A percentile compares a stretch with the other conserved stretches of the same genome.
These are phyloP conservation scores for Alternaria sp. DNA, from an alignment of 2,329 filamentous ascomycete genomes.

Conservation along the genomic window DNA sequence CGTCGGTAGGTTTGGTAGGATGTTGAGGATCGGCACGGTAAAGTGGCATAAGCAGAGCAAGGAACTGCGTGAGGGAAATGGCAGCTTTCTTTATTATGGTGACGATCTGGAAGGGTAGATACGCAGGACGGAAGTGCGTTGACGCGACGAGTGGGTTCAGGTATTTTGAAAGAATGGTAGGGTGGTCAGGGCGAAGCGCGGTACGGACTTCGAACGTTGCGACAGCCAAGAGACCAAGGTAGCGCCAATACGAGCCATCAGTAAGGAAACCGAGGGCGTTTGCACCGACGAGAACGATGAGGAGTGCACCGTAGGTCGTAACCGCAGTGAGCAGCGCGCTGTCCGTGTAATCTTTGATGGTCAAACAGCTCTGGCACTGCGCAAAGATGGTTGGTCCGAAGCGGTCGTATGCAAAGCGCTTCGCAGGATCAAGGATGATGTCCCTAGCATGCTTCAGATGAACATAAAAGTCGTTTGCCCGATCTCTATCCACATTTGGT, in stretches of 20 bases:
- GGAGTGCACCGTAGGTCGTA: conserved; percentile 40
- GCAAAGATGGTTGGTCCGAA: conserved; percentile 75
- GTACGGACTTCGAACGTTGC: conserved; percentile 66
- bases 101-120: conserved; percentile 87
- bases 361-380: conserved; percentile 65
- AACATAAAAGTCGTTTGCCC: conserved; percentile 70
- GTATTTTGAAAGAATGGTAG: conserved; percentile 55
- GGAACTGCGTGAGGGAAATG: conserved; percentile 67
- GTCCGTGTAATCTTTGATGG: conserved; percentile 76
- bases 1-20: conserved; percentile 30
- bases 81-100: conserved; percentile 77
- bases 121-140: conserved; percentile 63
- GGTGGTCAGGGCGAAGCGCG: conserved; percentile 62
- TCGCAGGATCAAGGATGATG: conserved; percentile 82
- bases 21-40: conserved; percentile 44
- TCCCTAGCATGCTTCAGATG: conserved; percentile 86
- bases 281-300: conserved; percentile 41
- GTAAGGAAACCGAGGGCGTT: conserved; percentile 48
- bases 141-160: conserved; percentile 59
- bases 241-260: conserved; percentile 56
- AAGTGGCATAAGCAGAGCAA: conserved; percentile 47
- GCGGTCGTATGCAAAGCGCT: conserved; percentile 82
- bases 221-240: conserved; percentile 62
- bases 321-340: conserved; percentile 62
- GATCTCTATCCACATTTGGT: conserved; percentile 35